These are phyloP conservation scores for Fusarium sulawesiense DNA, from an alignment of 2,329 filamentous ascomycete species.

Conservation along the genomic window DNA sequence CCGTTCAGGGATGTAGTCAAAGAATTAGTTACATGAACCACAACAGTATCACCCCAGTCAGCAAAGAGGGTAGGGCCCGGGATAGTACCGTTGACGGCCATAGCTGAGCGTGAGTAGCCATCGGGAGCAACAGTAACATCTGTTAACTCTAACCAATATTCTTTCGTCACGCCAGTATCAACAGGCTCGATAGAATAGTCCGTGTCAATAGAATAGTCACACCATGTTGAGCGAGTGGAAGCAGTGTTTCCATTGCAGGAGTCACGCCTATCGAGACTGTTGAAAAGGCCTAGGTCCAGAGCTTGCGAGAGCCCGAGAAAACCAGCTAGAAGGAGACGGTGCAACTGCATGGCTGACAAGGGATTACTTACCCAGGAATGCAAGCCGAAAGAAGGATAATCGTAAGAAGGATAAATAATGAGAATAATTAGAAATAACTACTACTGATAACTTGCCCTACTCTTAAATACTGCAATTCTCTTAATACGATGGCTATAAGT, in stretches of 20 bases:
- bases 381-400: constrained; percentile 38
- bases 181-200: constrained; percentile 57
- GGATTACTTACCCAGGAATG: constrained; percentile 15
- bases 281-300: too few relatives aligned
- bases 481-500: too few relatives aligned
- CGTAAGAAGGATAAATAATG: constrained; percentile 27
- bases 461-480: neutral
- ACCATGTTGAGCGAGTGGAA: constrained; percentile 51
- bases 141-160: constrained; percentile 59
- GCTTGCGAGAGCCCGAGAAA: neutral
- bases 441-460: rapidly evolving
- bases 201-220: constrained; percentile 60
- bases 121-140: constrained; percentile 58
- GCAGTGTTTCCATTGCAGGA: constrained; percentile 5
- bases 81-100: constrained; percentile 67
- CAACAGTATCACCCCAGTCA: constrained; percentile 62
- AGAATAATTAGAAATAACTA: neutral
- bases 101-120: constrained; percentile 54
- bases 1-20: constrained; percentile 60
- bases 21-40: constrained; percentile 66
- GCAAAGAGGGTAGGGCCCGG: constrained; percentile 69
- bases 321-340: neutral
- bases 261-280: neutral
- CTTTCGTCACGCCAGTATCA: constrained; percentile 62
- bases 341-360: neutral